Evolutionary conservation across 2,329 filamentous ascomycete species (phyloP), one percentile per base, ranked within the genome.

Genomic region (Aureobasidium pullulans): DNA sequence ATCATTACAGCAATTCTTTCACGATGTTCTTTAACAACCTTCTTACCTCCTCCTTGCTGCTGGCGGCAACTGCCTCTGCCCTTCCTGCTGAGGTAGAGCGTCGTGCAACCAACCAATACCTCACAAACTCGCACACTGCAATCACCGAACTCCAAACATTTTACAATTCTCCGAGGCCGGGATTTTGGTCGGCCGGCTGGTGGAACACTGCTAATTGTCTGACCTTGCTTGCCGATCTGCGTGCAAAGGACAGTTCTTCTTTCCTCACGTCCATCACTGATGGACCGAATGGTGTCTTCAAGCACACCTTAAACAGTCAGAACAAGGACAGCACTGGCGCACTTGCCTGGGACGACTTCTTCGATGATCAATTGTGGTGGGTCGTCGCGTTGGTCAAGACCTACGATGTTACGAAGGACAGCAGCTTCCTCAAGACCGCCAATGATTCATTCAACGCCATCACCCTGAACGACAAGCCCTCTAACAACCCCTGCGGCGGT

Each of bases 281-380:
- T n/a, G 57, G 54, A 6, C 11, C 44, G 7, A 40, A 54, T 10
- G 57, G 61, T 4, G 42, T 60, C 29, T 62, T 62, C 50, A 48
- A 49, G 5, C 36, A 48, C 23, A 60, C 57, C 9, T 6, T 54
- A 28, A n/a, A 11, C 6, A 42, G 13, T 11, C 57, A 62, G 29
- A 34, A 43, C 37, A 28, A 29, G 15, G 52, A 62, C 28, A 36
- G 9, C 43, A 56, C 52, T 8, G 52, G 46, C 0, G 57, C 57
- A 9, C 52, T 62, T 1, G 39, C 39, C 29, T 62, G 54, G 42
- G 52, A 75, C 42, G 71, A 71, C 39, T 78, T 70, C 60, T 81
- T 81, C 64, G 80, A 83, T 56, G 80, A 82, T 60, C 77, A 82
- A 61, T 76, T 74, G 1, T 79, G 77, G 77, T 79, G 79, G 79